Evolutionary conservation across 495 filamentous ascomycete genomes (phyloP).

Genomic region (Lepraria neglecta): DNA sequence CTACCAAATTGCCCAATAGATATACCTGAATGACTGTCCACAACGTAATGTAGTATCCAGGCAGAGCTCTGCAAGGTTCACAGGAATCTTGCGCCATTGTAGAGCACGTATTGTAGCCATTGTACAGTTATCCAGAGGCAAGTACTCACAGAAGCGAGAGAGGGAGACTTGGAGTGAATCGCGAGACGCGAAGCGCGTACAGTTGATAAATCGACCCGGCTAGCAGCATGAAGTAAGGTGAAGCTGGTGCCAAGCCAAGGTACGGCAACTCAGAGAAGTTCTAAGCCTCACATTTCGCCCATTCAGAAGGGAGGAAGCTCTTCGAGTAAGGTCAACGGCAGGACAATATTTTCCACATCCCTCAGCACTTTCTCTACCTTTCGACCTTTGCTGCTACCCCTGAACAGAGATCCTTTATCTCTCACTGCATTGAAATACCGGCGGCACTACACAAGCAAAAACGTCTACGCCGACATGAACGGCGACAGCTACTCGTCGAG

Average conservation of each 20-base stretch:
- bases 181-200: slow-evolving; percentile 11
- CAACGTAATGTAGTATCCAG: slow-evolving; percentile 87
- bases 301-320: background rate
- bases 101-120: slow-evolving; percentile 38
- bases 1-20: background rate
- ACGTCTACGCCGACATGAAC: slow-evolving; percentile 59
- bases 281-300: slow-evolving; percentile 11
- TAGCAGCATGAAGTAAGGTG: too few relatives aligned
- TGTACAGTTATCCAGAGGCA: background rate
- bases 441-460: background rate
- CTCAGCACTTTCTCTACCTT: background rate
- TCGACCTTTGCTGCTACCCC: background rate
- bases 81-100: slow-evolving; percentile 75
- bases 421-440: background rate
- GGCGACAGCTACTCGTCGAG: slow-evolving; percentile 77
- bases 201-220: too few relatives aligned
- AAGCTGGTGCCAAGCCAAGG: too few relatives aligned
- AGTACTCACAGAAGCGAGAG: background rate
- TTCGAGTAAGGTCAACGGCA: background rate
- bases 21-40: slow-evolving; percentile 78
- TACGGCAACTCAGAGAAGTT: too few relatives aligned
- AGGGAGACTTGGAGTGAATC: background rate
- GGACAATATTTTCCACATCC: background rate
- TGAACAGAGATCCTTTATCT: background rate
- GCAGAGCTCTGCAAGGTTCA: slow-evolving; percentile 75